phyloP scores from a whole-genome alignment of 352 stramenopile species.

The Phytophthora brassicae region DNA sequence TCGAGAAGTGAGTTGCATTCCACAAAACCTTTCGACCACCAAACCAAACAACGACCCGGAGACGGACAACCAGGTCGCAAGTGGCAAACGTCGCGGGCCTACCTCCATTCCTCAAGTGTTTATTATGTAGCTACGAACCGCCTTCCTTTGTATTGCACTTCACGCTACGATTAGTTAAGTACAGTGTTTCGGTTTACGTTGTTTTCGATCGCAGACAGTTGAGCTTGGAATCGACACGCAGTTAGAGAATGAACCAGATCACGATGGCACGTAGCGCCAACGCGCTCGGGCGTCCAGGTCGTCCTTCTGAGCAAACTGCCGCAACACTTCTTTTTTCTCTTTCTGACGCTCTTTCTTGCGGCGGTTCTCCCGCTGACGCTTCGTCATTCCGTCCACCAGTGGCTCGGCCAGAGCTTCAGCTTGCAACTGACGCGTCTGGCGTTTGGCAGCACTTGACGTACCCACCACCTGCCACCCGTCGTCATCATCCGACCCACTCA shows the following conservation, averaged over 20 bases:
- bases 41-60: constrained; percentile 11
- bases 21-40: constrained; percentile 28
- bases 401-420: constrained; percentile 13
- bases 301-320: constrained; percentile 65
- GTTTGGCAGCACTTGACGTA: constrained; percentile 21
- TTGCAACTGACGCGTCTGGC: constrained; percentile 16
- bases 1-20: constrained; percentile 60
- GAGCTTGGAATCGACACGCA: neutral
- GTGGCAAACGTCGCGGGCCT: constrained; percentile 47
- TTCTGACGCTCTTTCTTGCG: constrained; percentile 79
- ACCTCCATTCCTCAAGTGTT: constrained; percentile 66
- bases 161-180: constrained; percentile 22
- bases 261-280: constrained; percentile 72
- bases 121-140: constrained; percentile 48
- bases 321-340: constrained; percentile 73
- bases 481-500: constrained; percentile 46
- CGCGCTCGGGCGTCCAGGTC: constrained; percentile 67
- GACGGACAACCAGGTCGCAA: constrained; percentile 15
- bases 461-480: constrained; percentile 78
- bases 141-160: constrained; percentile 6
- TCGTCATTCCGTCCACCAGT: constrained; percentile 62
- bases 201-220: constrained; percentile 11
- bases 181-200: constrained; percentile 14
- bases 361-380: constrained; percentile 76
- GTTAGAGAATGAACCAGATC: neutral